These are phyloP conservation scores for Backusella morwellensis DNA, from an alignment of 192 early-diverging fungal genomes.

Conservation along the genomic window DNA sequence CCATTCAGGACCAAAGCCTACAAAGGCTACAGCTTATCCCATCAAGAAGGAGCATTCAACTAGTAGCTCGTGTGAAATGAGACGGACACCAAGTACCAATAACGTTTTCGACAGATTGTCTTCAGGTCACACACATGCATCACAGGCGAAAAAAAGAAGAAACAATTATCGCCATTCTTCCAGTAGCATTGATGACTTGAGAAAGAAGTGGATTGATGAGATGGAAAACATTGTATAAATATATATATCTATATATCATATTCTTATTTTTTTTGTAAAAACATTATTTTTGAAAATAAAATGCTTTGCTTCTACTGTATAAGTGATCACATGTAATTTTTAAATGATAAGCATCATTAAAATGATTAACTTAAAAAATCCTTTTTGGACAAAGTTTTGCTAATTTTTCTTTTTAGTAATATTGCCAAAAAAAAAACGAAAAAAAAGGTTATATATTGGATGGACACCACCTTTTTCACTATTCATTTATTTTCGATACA, in stretches of 20 bases:
- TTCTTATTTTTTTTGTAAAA: conserved; percentile 4
- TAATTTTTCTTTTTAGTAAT: not conserved
- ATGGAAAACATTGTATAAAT: conserved; percentile 4
- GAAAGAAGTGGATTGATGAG: not conserved
- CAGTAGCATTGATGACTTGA: conserved; percentile 13
- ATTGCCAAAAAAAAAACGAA: not conserved
- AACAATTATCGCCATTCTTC: not conserved
- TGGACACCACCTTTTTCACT: not conserved
- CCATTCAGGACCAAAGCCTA: not conserved
- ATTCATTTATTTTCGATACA: not conserved
- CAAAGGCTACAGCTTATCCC: not conserved
- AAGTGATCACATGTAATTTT: too few relatives aligned
- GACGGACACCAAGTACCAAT: not conserved
- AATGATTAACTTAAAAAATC: not conserved
- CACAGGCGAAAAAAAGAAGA: not conserved
- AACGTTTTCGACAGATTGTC: conserved; percentile 26
- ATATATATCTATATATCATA: not conserved
- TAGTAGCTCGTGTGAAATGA: conserved; percentile 10
- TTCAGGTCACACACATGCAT: conserved; percentile 22
- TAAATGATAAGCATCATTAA: not conserved
- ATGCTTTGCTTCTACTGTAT: not conserved
- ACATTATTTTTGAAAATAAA: not conserved
- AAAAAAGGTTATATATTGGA: not conserved
- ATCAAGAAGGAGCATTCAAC: not conserved
- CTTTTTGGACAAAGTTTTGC: not conserved